Evolutionary conservation across 2,329 filamentous ascomycete species (phyloP).

Genomic region (Allantophomopsis cytisporea): DNA sequence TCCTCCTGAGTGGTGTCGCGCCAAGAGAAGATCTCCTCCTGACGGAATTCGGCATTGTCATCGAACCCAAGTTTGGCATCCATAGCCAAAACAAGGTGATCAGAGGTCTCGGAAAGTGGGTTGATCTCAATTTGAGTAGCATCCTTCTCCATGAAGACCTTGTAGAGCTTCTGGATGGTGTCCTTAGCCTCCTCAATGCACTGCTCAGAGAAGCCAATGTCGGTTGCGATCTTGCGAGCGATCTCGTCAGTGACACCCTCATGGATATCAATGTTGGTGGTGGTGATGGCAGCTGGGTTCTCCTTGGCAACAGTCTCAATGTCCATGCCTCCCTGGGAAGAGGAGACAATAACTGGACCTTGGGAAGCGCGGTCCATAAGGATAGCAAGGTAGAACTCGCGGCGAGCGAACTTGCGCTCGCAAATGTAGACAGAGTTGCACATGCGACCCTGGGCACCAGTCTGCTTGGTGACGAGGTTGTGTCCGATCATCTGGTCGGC

Average conservation of each 20-base stretch:
- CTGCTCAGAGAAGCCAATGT: constrained; percentile 95
- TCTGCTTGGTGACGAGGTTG: constrained; percentile 99
- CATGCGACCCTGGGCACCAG: constrained; percentile 79
- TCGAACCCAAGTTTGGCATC: constrained; percentile 98
- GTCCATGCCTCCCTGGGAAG: constrained; percentile 97
- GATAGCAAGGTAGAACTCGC: constrained; percentile 97
- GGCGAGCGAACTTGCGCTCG: constrained; percentile 97
- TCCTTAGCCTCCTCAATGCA: constrained; percentile 91
- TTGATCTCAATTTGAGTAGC: constrained; percentile 99
- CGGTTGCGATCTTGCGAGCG: constrained; percentile 73
- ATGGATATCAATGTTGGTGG: constrained; percentile 88
- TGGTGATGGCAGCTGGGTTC: constrained; percentile 88
- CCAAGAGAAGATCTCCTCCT: constrained; percentile 91
- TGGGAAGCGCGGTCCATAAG: constrained; percentile 94
- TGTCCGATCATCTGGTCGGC: constrained; percentile 99
- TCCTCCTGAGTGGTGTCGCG: constrained; percentile 94
- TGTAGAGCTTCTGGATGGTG: constrained; percentile 98
- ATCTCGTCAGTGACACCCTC: constrained; percentile 91
- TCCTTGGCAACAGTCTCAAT: constrained; percentile 98
- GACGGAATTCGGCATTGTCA: constrained; percentile 96
- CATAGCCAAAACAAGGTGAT: constrained; percentile 98
- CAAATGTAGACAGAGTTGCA: constrained; percentile 98
- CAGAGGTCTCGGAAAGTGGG: constrained; percentile 92
- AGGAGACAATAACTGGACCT: constrained; percentile 89
- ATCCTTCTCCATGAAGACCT: constrained; percentile 96